Evolutionary conservation across 73 alveolate species (phyloP), one percentile per base, ranked within the genome.

Genomic region (Diophrys appendiculata): DNA sequence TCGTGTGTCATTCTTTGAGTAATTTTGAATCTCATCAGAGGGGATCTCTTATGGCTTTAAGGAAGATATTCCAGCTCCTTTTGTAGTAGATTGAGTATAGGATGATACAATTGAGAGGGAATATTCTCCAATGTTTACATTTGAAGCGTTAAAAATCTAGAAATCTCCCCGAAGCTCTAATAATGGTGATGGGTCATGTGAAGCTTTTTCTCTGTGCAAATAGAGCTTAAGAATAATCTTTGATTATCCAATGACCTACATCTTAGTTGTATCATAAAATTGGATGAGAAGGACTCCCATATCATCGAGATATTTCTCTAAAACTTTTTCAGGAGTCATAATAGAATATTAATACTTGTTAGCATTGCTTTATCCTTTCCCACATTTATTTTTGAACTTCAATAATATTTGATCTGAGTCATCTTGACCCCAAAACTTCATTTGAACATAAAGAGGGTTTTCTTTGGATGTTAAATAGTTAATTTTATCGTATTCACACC

Each of bases 401-500:
- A 72, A 26, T 18, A 73, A 26, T 29, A 70, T 67, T 1, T 67
- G 25, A 0, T 82, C 90, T 73, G 72, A 65, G 54, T 76, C 33
- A 71, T 65, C n/a, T 27, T 82, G 84, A 1, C 90, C 90, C 90
- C 90, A 82, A 64, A 82, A 82, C 69, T 82, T 73, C 26, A 82
- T 31, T 35, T 34, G 25, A 33, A 24, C 26, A 65, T 23, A 55
- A 11, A 18, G 54, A 24, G 83, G 26, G 24, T 56, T 43, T 23
- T 69, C 88, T 23, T 72, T 77, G 18, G 73, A 43, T 5, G 5
- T 29, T n/a, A n/a, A n/a, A 33, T 81, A 81, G 72, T 81, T 72
- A n/a, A 33, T 28, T 0, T 78, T 83, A n/a, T 72, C 83, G 60
- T 81, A 81, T 25, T 67, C 73, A 30, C 72, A 54, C 89, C 89